These are phyloP conservation scores for Xenosphaeropsis pyriputrescens DNA, from an alignment of 2,329 filamentous ascomycete genomes.

Conservation along the genomic window DNA sequence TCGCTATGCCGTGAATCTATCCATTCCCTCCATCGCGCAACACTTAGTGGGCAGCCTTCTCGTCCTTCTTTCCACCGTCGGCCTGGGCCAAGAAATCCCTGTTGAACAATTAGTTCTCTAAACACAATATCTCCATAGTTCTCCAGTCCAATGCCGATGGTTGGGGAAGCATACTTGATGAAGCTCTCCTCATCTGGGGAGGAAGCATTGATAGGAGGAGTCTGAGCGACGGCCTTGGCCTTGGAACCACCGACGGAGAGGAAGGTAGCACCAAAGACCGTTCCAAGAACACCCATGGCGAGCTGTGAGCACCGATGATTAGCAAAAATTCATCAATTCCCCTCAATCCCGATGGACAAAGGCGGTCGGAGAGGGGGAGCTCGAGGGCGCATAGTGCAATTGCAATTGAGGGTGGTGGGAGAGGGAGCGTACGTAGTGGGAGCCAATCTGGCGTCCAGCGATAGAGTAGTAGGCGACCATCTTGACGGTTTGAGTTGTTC, in stretches of 20 bases:
- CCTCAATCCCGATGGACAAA: slow-evolving; percentile 2
- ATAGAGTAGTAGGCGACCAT: slow-evolving; percentile 18
- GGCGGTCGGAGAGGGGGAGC: slow-evolving; percentile 1
- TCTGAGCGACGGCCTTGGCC: slow-evolving; percentile 11
- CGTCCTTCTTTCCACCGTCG: background rate
- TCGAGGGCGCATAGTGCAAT: background rate
- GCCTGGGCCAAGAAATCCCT: background rate
- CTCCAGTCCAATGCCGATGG: background rate
- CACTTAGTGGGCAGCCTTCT: background rate
- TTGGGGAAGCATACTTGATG: slow-evolving; percentile 15
- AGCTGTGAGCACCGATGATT: slow-evolving; percentile 11
- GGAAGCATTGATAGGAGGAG: slow-evolving; percentile 18
- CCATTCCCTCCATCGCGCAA: no score
- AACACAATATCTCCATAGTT: background rate
- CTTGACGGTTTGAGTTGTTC: slow-evolving; percentile 8
- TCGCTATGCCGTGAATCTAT: no score
- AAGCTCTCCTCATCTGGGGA: slow-evolving; percentile 20
- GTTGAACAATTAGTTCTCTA: background rate
- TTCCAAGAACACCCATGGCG: slow-evolving; percentile 15
- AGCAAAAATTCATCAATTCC: slow-evolving; percentile 4
- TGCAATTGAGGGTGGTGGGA: background rate
- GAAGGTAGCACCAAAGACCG: slow-evolving; percentile 6
- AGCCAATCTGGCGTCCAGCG: slow-evolving; percentile 18
- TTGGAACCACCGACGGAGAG: slow-evolving; percentile 10
- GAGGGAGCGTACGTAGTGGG: slow-evolving; percentile 15